phyloP scores from a whole-genome alignment of 768 basidiomycete species.

The Naematelia encephala region DNA sequence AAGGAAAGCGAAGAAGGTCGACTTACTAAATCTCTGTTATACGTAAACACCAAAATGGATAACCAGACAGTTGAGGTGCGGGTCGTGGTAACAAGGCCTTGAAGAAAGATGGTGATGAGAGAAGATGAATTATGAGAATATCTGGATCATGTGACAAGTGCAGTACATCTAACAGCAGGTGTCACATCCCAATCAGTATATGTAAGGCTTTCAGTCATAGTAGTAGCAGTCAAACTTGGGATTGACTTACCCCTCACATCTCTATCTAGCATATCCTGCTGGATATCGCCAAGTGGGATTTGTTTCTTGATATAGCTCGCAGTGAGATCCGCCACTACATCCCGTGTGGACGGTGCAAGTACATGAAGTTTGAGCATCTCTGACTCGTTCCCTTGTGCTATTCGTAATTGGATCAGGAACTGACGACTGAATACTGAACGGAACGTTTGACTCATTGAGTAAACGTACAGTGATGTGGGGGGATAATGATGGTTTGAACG shows the following conservation, averaged over 20 bases:
- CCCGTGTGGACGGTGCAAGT: background rate
- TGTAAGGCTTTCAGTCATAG: background rate
- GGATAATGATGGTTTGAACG: background rate
- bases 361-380: background rate
- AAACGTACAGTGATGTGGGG: background rate
- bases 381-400: background rate
- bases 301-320: background rate
- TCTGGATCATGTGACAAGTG: conserved; percentile 24
- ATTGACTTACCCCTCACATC: background rate
- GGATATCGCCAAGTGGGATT: background rate
- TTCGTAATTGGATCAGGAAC: background rate
- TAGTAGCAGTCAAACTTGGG: background rate
- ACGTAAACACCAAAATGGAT: conserved; percentile 42
- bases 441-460: background rate
- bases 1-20: background rate
- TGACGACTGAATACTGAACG: too few species aligned
- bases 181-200: background rate
- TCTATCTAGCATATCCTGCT: background rate
- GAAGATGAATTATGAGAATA: conserved; percentile 33
- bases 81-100: conserved; percentile 22
- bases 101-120: conserved; percentile 14
- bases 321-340: background rate
- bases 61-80: conserved; percentile 38
- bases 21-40: conserved; percentile 43
- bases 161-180: conserved; percentile 5